Evolutionary conservation across 2,329 filamentous ascomycete genomes (phyloP).

Genomic region (Exophiala dermatitidis): DNA sequence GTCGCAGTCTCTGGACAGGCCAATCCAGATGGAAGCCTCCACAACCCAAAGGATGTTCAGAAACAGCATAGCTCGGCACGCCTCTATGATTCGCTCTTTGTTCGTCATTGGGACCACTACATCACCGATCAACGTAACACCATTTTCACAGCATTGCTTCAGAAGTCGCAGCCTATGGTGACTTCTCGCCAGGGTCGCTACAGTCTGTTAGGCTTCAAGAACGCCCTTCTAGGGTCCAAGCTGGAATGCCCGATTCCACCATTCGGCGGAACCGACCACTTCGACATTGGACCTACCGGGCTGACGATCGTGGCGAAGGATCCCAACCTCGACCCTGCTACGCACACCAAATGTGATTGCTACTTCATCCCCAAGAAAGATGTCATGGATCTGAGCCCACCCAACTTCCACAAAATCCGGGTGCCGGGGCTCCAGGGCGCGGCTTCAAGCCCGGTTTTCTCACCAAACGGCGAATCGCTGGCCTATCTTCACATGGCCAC

Average conservation of each 20-base stretch:
- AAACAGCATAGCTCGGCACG: conserved; percentile 42
- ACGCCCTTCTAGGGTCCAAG: conserved; percentile 35
- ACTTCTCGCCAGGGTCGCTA: conserved; percentile 34
- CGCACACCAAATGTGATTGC: conserved; percentile 41
- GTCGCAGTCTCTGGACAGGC: conserved; percentile 44
- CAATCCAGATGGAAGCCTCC: conserved; percentile 42
- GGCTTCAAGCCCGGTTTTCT: conserved; percentile 40
- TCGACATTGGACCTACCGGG: conserved; percentile 41
- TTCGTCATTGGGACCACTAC: conserved; percentile 49
- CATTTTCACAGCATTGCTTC: conserved; percentile 44
- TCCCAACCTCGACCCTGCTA: conserved; percentile 39
- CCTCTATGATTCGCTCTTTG: conserved; percentile 46
- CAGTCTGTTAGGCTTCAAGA: conserved; percentile 37
- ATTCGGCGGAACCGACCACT: conserved; percentile 42
- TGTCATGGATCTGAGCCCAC: conserved; percentile 33
- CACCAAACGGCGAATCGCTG: conserved; percentile 39
- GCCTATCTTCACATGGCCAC: conserved; percentile 39
- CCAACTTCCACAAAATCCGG: conserved; percentile 31
- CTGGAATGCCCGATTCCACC: conserved; percentile 44
- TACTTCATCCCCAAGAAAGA: conserved; percentile 42
- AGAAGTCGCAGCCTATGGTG: conserved; percentile 35
- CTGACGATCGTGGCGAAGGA: conserved; percentile 39
- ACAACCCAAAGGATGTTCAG: conserved; percentile 44
- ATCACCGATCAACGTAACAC: conserved; percentile 44
- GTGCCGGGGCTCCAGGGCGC: conserved; percentile 36